Percentiles rank a stretch among this genome's conserved stretches.
Conservation (phyloP, 345 rosid species). For the Linum trigynum region DNA sequence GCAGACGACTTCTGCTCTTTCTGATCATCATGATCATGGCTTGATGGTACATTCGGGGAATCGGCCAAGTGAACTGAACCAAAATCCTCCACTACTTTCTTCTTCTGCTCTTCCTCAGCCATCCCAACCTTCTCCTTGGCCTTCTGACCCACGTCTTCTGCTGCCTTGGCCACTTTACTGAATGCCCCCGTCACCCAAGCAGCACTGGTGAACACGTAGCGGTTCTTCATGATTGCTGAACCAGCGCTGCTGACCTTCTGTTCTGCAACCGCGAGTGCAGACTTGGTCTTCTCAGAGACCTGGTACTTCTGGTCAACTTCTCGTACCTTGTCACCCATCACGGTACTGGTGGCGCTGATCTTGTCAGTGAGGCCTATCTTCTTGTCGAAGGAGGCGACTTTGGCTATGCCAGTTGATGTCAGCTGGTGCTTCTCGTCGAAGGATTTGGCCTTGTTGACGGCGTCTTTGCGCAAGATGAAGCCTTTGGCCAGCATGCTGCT, state of each 20-base stretch:
- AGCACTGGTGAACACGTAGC: constrained; percentile 30
- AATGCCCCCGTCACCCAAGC: constrained; percentile 36
- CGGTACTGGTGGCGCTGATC: constrained; percentile 26
- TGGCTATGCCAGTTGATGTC: constrained; percentile 37
- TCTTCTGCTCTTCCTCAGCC: constrained; percentile 33
- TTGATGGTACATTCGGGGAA: no score
- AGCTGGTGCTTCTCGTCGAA: constrained; percentile 39
- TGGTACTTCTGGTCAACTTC: constrained; percentile 35
- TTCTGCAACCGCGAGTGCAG: constrained; percentile 33
- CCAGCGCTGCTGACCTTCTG: constrained; percentile 34
- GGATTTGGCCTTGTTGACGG: constrained; percentile 33
- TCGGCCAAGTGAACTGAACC: no score
- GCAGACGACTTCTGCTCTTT: no score
- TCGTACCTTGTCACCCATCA: constrained; percentile 34
- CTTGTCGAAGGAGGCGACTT: constrained; percentile 30
- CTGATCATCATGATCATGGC: no score
- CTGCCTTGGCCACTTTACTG: constrained; percentile 30
- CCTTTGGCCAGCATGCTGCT: constrained; percentile 51
- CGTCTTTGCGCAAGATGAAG: constrained; percentile 45
- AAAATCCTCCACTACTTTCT: constrained; percentile 3
- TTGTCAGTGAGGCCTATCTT: constrained; percentile 35
- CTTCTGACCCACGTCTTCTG: constrained; percentile 31
- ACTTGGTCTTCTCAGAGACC: constrained; percentile 30
- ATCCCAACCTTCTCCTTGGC: constrained; percentile 34
- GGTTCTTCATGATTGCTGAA: constrained; percentile 32